These are phyloP conservation scores for Ilex paraguariensis DNA, from an alignment of 305 asterid species.

Conservation along the genomic window DNA sequence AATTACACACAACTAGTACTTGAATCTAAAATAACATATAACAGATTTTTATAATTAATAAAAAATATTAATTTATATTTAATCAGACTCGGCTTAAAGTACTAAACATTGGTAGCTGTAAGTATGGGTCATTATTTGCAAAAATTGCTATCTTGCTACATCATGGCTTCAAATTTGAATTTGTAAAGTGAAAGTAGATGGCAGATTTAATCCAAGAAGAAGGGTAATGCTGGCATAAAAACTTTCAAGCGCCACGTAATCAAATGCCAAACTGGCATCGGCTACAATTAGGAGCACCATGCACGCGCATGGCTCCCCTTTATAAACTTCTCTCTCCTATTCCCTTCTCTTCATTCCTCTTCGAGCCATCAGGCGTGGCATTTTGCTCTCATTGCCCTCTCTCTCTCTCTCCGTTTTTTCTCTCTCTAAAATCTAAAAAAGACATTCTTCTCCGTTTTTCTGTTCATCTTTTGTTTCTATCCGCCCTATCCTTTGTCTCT, in stretches of 20 bases:
- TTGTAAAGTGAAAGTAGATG: no score
- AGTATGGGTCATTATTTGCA: no score
- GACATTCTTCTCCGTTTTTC: not conserved
- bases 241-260: conserved; percentile 5
- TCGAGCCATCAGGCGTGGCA: conserved; percentile 9
- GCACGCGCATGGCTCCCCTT: conserved; percentile 27
- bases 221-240: not conserved
- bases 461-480: not conserved
- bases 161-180: no score
- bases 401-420: conserved; percentile 6
- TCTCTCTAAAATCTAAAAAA: not conserved
- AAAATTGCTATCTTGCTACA: no score
- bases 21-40: no score
- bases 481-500: no score
- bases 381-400: conserved; percentile 13
- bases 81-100: no score
- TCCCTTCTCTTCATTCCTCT: conserved; percentile 17
- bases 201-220: no score
- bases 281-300: conserved; percentile 9
- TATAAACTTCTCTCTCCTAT: conserved; percentile 16
- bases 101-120: no score
- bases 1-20: no score
- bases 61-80: no score
- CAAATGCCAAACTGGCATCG: conserved; percentile 39
- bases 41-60: no score